These are phyloP conservation scores for Arxiozyma heterogenica DNA, from an alignment of 1,139 yeast species.

Conservation along the genomic window DNA sequence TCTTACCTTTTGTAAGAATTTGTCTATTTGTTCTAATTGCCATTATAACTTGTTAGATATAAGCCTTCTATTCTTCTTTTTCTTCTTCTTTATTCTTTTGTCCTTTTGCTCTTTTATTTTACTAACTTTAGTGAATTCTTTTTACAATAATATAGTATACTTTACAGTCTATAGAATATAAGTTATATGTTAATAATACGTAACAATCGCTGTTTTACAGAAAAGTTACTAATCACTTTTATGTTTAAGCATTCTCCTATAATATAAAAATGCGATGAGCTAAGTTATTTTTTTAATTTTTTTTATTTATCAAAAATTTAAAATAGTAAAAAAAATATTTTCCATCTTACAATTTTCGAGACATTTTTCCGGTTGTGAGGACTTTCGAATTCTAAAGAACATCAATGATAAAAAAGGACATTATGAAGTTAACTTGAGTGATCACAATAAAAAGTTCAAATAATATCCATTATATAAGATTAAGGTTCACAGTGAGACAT, in stretches of 20 bases:
- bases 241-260: neutral
- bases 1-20: slow-evolving; percentile 79
- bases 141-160: neutral
- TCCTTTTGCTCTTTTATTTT: neutral
- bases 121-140: neutral
- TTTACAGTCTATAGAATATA: neutral
- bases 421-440: too few species aligned
- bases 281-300: too few species aligned
- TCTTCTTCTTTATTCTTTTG: neutral
- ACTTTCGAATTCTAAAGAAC: neutral
- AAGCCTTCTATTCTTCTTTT: neutral
- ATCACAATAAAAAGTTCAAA: neutral
- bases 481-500: neutral
- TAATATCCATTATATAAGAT: neutral
- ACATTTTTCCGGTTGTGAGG: neutral
- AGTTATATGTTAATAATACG: too few species aligned
- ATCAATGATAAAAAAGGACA: too few species aligned
- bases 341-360: neutral
- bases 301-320: neutral
- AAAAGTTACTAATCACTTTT: too few species aligned
- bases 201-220: neutral
- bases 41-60: neutral
- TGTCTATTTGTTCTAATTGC: slow-evolving; percentile 50
- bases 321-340: neutral
- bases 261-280: neutral